Evolutionary conservation across 2,329 filamentous ascomycete genomes (phyloP).

Genomic region (Aureobasidium subglaciale): DNA sequence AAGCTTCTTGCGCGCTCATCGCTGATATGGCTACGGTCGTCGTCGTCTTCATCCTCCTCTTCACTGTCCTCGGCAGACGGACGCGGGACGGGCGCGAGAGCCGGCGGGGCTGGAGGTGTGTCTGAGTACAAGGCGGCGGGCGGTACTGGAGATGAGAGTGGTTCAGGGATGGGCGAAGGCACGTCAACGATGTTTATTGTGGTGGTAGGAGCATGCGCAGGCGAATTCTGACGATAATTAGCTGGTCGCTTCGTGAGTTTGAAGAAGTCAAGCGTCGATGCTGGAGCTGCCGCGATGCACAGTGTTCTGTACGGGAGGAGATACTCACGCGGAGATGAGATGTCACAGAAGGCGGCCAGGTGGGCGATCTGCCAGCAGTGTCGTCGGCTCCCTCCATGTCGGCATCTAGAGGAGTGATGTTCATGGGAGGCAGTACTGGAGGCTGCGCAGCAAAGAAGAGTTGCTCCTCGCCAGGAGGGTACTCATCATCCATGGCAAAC

Average conservation of each 20-base stretch:
- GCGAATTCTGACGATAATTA: background rate
- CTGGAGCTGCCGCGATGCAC: background rate
- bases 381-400: constrained; percentile 13
- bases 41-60: constrained; percentile 23
- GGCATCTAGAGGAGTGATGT: background rate
- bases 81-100: background rate
- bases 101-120: constrained; percentile 13
- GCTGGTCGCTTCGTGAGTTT: background rate
- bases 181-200: background rate
- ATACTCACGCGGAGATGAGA: background rate
- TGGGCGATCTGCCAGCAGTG: background rate
- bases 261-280: background rate
- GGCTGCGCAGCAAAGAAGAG: background rate
- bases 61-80: constrained; percentile 20
- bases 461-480: too few species aligned
- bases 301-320: background rate
- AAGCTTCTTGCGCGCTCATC: constrained; percentile 33
- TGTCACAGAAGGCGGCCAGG: background rate
- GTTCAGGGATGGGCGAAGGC: background rate
- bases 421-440: background rate
- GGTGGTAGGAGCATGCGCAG: background rate
- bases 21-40: constrained; percentile 19
- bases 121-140: background rate
- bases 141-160: background rate
- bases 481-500: too few species aligned